Conservation (phyloP, 768 basidiomycete species). For the Daedaleopsis nitida region DNA sequence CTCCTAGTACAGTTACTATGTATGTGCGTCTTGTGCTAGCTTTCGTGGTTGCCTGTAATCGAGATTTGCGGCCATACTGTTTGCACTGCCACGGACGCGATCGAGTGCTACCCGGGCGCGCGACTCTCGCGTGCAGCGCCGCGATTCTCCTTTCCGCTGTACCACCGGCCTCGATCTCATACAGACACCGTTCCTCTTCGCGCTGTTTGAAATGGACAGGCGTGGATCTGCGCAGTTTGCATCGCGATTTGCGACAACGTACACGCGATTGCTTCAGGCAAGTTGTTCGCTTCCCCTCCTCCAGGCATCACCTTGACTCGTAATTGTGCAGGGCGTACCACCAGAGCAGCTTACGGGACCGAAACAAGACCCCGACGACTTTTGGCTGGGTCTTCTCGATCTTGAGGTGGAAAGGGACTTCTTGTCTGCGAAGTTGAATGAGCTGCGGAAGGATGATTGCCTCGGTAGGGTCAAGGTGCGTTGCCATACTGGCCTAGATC, state of each 20-base stretch:
- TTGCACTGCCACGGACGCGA: background rate
- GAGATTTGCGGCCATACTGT: too few species aligned
- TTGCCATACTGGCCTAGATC: background rate
- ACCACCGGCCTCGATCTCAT: background rate
- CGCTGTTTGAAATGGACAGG: background rate
- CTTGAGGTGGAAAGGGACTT: conserved; percentile 54
- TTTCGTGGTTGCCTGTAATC: background rate
- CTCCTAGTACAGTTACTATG: background rate
- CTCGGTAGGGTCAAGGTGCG: conserved; percentile 53
- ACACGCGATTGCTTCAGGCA: conserved; percentile 52
- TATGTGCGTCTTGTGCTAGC: background rate
- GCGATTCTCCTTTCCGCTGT: background rate
- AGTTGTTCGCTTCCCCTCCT: conserved; percentile 2
- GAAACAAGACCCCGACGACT: conserved; percentile 43
- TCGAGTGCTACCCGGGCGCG: background rate
- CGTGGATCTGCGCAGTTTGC: conserved; percentile 28
- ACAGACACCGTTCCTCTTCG: background rate
- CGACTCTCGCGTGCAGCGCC: background rate
- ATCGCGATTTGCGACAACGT: conserved; percentile 50
- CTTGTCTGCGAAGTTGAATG: conserved; percentile 41
- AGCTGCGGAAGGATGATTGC: conserved; percentile 51
- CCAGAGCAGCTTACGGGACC: conserved; percentile 45
- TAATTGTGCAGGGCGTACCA: conserved; percentile 38
- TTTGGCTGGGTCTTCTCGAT: conserved; percentile 56
- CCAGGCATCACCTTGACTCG: background rate